Conservation (phyloP, 1,284 basidiomycete genomes). For the Lentinus polychrous region DNA sequence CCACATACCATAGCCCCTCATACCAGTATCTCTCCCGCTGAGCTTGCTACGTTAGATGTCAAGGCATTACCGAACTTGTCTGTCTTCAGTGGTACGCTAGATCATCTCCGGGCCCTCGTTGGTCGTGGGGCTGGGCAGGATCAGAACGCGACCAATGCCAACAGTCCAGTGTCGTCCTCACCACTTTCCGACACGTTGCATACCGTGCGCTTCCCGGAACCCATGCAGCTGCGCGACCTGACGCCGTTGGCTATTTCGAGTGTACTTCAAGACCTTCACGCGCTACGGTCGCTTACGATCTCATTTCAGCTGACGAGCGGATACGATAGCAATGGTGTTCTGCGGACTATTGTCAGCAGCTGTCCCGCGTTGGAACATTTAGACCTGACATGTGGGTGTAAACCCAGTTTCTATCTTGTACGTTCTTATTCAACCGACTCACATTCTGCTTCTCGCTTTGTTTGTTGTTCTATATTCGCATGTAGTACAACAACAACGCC, state of each 20-base stretch:
- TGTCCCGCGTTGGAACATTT: constrained; percentile 58
- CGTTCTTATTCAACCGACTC: constrained; percentile 17
- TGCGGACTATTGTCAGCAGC: constrained; percentile 54
- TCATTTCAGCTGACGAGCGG: constrained; percentile 62
- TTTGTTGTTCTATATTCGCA: not conserved
- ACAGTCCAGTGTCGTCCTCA: constrained; percentile 10
- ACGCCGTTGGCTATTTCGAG: constrained; percentile 52
- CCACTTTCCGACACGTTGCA: constrained; percentile 30
- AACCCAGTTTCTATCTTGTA: constrained; percentile 65
- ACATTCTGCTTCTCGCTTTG: not conserved
- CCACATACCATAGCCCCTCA: constrained; percentile 20
- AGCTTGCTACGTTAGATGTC: not conserved
- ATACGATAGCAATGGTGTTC: constrained; percentile 62
- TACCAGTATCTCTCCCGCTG: not conserved
- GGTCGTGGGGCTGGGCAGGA: constrained; percentile 11
- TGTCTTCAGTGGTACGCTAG: constrained; percentile 53
- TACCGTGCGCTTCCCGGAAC: constrained; percentile 53
- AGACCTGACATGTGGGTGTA: constrained; percentile 57
- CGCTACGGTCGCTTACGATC: constrained; percentile 50
- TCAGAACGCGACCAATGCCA: constrained; percentile 1
- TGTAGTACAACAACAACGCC: no score
- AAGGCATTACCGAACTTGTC: constrained; percentile 42
- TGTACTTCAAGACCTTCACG: constrained; percentile 46
- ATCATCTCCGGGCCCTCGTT: constrained; percentile 50
- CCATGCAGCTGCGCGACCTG: constrained; percentile 58